A percentile compares a stretch with the other conserved stretches of the same genome.
Conservation (phyloP, 371 early-diverging fungal genomes). For the Thermomucor indicae-seudaticae region DNA sequence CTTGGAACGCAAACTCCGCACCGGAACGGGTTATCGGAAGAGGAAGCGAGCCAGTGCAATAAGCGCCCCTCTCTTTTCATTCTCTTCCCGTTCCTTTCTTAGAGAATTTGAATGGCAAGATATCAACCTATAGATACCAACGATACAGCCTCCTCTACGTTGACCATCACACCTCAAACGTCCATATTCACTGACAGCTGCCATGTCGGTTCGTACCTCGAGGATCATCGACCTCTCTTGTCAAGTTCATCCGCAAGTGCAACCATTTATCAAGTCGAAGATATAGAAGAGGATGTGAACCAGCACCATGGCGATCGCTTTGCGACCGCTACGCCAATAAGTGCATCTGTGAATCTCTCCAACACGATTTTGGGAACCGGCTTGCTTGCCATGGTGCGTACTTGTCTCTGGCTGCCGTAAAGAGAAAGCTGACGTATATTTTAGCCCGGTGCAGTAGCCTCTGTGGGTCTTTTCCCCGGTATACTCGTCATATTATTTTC, state of each 20-base stretch:
- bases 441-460: constrained; percentile 80
- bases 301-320: no score
- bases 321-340: constrained; percentile 26
- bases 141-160: constrained; percentile 25
- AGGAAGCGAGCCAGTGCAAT: no score
- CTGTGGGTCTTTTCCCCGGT: constrained; percentile 84
- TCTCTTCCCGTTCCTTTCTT: constrained; percentile 1
- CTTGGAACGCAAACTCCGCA: no score
- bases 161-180: constrained; percentile 19
- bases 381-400: constrained; percentile 90
- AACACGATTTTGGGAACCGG: constrained; percentile 97
- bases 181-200: constrained; percentile 11
- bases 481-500: constrained; percentile 75
- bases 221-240: constrained; percentile 13
- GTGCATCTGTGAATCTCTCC: constrained; percentile 70
- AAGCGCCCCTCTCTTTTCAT: no score
- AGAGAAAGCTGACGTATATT: neutral
- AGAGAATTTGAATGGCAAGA: constrained; percentile 11
- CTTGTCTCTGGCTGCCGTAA: neutral
- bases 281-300: neutral
- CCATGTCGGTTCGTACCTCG: constrained; percentile 6
- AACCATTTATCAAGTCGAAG: constrained; percentile 4
- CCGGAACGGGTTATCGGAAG: no score
- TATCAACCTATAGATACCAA: constrained; percentile 26
- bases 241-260: constrained; percentile 8